These are phyloP conservation scores for Echium plantagineum DNA, from an alignment of 257 asterid genomes.

Conservation along the genomic window DNA sequence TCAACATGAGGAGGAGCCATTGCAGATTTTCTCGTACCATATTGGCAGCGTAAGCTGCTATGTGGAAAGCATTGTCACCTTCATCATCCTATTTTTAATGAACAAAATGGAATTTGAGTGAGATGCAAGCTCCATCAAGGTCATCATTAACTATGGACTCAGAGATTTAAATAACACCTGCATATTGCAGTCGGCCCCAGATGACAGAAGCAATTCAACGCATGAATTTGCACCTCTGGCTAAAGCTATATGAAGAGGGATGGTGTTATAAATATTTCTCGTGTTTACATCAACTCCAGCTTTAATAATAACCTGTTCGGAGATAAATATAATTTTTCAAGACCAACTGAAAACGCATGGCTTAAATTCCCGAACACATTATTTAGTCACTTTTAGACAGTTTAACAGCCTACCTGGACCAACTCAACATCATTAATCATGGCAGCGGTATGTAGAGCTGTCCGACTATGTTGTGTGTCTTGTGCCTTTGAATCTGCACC, in stretches of 20 bases:
- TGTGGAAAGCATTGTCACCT: slow-evolving; percentile 96
- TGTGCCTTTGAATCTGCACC: slow-evolving; percentile 92
- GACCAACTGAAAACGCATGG: slow-evolving; percentile 5
- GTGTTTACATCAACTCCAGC: slow-evolving; percentile 94
- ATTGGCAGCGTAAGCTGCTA: slow-evolving; percentile 92
- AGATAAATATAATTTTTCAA: slow-evolving; percentile 12
- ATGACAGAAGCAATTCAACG: slow-evolving; percentile 81
- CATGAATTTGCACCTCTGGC: slow-evolving; percentile 98
- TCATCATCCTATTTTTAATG: slow-evolving; percentile 74
- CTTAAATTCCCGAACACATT: neutral
- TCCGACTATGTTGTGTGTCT: slow-evolving; percentile 74
- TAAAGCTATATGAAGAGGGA: slow-evolving; percentile 96
- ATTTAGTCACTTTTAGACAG: slow-evolving; percentile 1
- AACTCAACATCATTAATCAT: slow-evolving; percentile 87
- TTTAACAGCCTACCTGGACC: slow-evolving; percentile 61
- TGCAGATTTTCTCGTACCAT: slow-evolving; percentile 94
- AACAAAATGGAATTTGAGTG: slow-evolving; percentile 14
- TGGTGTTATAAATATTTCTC: slow-evolving; percentile 74
- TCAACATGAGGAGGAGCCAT: slow-evolving; percentile 83
- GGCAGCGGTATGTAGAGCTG: slow-evolving; percentile 92
- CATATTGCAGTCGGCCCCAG: slow-evolving; percentile 88
- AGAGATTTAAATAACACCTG: slow-evolving; percentile 38
- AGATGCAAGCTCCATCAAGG: neutral
- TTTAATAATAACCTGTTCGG: slow-evolving; percentile 65
- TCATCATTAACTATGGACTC: neutral